Conservation (phyloP, 2,329 filamentous ascomycete species). For the Botrytis paeoniae region DNA sequence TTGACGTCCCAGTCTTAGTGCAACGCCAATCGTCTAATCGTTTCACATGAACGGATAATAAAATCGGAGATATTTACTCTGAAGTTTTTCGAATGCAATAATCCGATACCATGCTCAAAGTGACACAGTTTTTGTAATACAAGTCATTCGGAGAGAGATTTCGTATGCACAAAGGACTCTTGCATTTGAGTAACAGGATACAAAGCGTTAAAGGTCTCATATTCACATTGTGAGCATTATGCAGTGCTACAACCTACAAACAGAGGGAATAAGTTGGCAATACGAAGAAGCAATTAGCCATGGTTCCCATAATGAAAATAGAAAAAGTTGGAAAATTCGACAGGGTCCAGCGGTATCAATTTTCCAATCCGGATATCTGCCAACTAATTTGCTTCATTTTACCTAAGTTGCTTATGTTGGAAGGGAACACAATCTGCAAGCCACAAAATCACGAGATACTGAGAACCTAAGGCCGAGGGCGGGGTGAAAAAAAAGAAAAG, state of each 20-base stretch:
- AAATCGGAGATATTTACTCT: background rate
- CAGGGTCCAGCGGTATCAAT: background rate
- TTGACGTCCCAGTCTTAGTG: background rate
- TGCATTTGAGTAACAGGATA: background rate
- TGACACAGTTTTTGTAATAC: background rate
- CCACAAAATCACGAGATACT: background rate
- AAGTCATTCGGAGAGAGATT: background rate
- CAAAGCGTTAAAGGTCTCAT: background rate
- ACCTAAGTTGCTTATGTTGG: background rate
- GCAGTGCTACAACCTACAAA: background rate
- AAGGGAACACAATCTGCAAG: background rate
- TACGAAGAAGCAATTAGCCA: slow-evolving; percentile 8
- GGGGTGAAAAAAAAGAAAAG: background rate
- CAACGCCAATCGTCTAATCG: background rate
- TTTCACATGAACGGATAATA: background rate
- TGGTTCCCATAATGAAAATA: background rate
- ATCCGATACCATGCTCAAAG: background rate
- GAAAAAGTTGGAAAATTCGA: slow-evolving; percentile 7
- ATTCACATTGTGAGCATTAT: background rate
- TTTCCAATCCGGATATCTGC: background rate
- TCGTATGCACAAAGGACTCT: background rate
- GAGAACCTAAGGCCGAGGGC: background rate
- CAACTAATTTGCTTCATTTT: slow-evolving; percentile 6
- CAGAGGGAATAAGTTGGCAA: background rate
- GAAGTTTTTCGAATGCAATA: background rate